A percentile compares a stretch with the other conserved stretches of the same genome.
phyloP scores from a whole-genome alignment of 345 rosid genomes.

The Populus ilicifolia region DNA sequence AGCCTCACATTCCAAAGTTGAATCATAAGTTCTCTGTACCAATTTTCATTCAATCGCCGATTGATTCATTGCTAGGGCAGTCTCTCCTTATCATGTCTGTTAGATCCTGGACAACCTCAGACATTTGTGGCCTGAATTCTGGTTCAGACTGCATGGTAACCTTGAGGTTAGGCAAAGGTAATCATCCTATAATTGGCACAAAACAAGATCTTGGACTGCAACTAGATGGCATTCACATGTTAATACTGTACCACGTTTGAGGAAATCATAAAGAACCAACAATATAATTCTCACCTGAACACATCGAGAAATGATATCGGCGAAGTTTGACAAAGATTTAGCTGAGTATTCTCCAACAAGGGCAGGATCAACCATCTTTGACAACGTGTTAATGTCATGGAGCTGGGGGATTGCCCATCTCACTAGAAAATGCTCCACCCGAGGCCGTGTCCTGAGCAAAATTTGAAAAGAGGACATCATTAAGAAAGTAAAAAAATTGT shows the following conservation, averaged over 20 bases:
- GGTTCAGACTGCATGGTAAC: constrained; percentile 61
- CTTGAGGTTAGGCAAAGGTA: neutral
- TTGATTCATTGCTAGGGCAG: constrained; percentile 54
- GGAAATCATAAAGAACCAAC: neutral
- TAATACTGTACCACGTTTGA: neutral
- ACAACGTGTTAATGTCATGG: constrained; percentile 84
- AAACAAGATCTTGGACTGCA: neutral
- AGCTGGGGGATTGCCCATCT: constrained; percentile 98
- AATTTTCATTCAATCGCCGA: constrained; percentile 32
- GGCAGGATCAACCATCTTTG: constrained; percentile 95
- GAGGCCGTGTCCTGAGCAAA: constrained; percentile 49
- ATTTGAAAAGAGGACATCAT: neutral
- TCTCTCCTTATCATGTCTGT: constrained; percentile 72
- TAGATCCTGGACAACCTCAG: constrained; percentile 94
- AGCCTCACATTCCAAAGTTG: constrained; percentile 15
- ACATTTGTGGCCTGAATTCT: constrained; percentile 80
- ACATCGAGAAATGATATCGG: constrained; percentile 88
- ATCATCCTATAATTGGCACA: neutral
- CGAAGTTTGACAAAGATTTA: constrained; percentile 87
- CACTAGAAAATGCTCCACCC: constrained; percentile 88
- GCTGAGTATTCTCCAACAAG: constrained; percentile 74
- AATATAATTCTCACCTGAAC: constrained; percentile 60
- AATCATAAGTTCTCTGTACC: constrained; percentile 7
- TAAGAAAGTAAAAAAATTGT: neutral
- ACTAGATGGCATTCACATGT: neutral